Conservation (phyloP, 164 flowering plant species). For the Umbilicus rupestris region DNA sequence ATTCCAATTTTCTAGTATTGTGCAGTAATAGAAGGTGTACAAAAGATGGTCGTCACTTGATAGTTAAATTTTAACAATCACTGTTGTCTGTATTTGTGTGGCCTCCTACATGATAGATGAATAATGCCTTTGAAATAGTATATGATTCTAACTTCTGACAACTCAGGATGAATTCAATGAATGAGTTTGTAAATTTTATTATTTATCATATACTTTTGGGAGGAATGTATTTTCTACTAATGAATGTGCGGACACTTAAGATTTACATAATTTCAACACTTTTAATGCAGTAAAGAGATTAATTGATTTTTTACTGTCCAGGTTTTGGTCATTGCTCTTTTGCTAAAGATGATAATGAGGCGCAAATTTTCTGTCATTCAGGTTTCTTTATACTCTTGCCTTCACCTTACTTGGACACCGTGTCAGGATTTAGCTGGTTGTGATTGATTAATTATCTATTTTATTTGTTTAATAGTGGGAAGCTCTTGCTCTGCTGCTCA, state of each 20-base stretch:
- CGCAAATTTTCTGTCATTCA: constrained; percentile 86
- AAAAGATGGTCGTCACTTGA: background rate
- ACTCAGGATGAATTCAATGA: no score
- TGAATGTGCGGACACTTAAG: background rate
- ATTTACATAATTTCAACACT: no score
- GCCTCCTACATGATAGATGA: no score
- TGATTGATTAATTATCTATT: background rate
- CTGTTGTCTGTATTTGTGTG: no score
- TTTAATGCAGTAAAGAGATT: no score
- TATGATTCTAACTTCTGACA: no score
- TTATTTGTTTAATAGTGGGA: constrained; percentile 64
- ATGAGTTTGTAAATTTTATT: no score
- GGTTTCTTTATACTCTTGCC: constrained; percentile 28
- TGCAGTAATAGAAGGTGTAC: no score
- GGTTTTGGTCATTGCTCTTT: constrained; percentile 94
- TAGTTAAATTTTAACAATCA: no score
- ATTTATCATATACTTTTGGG: no score
- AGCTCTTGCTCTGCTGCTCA: constrained; percentile 94
- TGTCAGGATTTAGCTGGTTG: background rate
- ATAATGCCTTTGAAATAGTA: no score
- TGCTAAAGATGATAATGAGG: constrained; percentile 78
- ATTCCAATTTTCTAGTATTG: constrained; percentile 10
- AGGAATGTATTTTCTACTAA: no score
- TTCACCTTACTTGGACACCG: background rate
- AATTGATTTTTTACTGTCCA: constrained; percentile 18